Evolutionary conservation across 345 rosid species (phyloP).

Genomic region (Acer saccharum): DNA sequence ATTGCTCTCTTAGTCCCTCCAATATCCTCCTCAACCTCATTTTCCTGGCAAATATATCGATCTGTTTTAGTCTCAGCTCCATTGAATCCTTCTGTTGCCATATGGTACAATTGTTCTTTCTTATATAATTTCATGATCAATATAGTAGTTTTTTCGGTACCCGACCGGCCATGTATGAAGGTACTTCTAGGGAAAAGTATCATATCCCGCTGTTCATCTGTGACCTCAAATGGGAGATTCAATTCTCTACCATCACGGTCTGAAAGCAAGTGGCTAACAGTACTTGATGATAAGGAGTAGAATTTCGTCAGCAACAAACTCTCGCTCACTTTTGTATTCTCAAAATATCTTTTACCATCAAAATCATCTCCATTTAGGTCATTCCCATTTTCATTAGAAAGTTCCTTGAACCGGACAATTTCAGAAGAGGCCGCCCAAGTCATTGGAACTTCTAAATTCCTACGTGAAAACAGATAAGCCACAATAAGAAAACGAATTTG

Average conservation of each 20-base stretch:
- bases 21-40: neutral
- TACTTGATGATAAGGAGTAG: constrained; percentile 42
- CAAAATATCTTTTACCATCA: constrained; percentile 29
- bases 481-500: neutral
- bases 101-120: constrained; percentile 35
- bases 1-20: constrained; percentile 13
- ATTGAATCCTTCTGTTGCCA: constrained; percentile 27
- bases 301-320: constrained; percentile 58
- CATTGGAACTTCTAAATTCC: constrained; percentile 52
- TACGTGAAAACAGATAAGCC: constrained; percentile 14
- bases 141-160: constrained; percentile 63
- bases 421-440: constrained; percentile 37
- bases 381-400: constrained; percentile 19
- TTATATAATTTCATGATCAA: constrained; percentile 47
- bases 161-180: constrained; percentile 57
- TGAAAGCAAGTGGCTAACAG: constrained; percentile 42
- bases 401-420: constrained; percentile 26
- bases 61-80: neutral
- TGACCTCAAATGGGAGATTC: constrained; percentile 55
- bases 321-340: constrained; percentile 48
- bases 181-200: constrained; percentile 41
- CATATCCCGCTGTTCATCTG: constrained; percentile 44
- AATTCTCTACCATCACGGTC: constrained; percentile 38
- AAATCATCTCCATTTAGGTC: constrained; percentile 12
- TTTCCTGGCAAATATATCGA: neutral